Conservation (phyloP, 352 stramenopile genomes). For the Phytophthora chlamydospora region DNA sequence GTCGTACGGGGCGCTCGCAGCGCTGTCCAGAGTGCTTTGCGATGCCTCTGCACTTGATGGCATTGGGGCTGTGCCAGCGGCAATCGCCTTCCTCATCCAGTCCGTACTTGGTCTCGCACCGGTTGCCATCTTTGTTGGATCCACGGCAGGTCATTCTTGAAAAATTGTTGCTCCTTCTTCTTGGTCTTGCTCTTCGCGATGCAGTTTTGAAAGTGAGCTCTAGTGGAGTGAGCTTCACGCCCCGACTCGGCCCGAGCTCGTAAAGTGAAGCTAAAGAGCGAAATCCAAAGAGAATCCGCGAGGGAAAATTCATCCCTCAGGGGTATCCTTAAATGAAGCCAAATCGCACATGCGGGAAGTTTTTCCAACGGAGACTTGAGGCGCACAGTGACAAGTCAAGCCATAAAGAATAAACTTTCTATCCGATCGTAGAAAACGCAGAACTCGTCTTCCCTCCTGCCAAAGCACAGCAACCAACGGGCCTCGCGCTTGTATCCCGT, state of each 20-base stretch:
- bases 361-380: no score
- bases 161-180: background rate
- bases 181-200: background rate
- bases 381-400: no score
- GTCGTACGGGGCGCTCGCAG: background rate
- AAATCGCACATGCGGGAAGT: no score
- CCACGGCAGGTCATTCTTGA: slow-evolving; percentile 16
- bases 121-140: background rate
- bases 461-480: no score
- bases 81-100: slow-evolving; percentile 9
- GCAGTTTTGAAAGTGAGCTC: slow-evolving; percentile 9
- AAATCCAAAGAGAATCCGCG: background rate
- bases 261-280: background rate
- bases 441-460: no score
- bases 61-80: slow-evolving; percentile 2
- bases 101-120: background rate
- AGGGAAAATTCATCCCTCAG: no score
- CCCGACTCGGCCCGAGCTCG: no score
- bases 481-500: no score
- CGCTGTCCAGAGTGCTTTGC: background rate
- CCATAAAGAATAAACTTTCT: no score
- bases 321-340: no score
- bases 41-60: slow-evolving; percentile 6
- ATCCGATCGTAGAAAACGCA: no score
- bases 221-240: no score